Base-by-base conservation (phyloP, 2,329 filamentous ascomycete species). In the Herpotrichia juniperi region DNA sequence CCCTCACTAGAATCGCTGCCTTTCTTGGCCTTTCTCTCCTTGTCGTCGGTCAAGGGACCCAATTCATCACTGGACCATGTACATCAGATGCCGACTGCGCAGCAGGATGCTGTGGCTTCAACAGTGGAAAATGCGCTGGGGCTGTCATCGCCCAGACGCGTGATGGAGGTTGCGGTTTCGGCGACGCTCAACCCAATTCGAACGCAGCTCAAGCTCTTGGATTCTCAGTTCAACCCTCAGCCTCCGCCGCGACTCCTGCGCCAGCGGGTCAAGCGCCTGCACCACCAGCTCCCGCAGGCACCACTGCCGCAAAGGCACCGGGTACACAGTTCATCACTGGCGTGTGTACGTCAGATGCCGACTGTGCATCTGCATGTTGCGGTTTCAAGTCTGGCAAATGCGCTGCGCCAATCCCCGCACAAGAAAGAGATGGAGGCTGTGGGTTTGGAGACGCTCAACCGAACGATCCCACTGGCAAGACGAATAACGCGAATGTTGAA, bases 21-120 rank as follows among this genome's bases (percentile, higher is more conserved):
- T 45, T 69, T 25, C 45, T 69, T 19, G 63, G 54, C 54, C 49
- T 68, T 22, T 63, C 61, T 44, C 54, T 70, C 43, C 58, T 54
- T 31, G 63, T 56, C 26, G 59, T 65, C 34, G 61, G 61, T 8
- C 63, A 68, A 56, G 56, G 53, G 46, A 70, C 57, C 3, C 74
- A 76, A 48, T 76, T 75, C 63, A 74, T 76, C 59, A 75, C 73
- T 14, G 74, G 66, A 14, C 48, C 50, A 9, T 70, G 67, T 35
- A 51, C 57, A 3, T 62, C 61, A 1, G 67, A 70, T 39, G 61
- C 66, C 11, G 64, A 64, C 32, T 70, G 67, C 46, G 62, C 57
- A 1, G 58, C 63, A 22, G 59, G 42, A 14, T 63, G 61, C 56
- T 64, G 61, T 45, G 67, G 65, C 1, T 71, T 71, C 50, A 66